A percentile compares a stretch with the other conserved stretches of the same genome.
phyloP scores from a whole-genome alignment of 805 yeast genomes.

The Barnettozyma californica region DNA sequence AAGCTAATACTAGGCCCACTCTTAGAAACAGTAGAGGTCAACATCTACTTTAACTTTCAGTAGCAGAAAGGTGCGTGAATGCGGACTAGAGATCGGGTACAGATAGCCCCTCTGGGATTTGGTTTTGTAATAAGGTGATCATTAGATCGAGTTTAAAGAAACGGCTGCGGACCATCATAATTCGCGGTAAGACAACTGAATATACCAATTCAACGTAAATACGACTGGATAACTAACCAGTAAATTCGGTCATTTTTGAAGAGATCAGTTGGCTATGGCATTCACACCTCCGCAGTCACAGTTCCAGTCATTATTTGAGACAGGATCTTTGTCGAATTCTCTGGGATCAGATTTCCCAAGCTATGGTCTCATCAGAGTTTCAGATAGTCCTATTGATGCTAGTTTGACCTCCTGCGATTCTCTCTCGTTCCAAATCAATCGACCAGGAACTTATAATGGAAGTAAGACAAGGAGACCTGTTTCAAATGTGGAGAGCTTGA shows the following conservation, averaged over 20 bases:
- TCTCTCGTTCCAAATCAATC: neutral
- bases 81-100: too few species aligned
- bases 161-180: too few species aligned
- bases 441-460: neutral
- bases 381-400: slow-evolving; percentile 12
- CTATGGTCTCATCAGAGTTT: slow-evolving; percentile 20
- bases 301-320: neutral
- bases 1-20: too few species aligned
- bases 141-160: too few species aligned
- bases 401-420: neutral
- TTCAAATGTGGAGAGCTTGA: neutral
- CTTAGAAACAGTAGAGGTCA: too few species aligned
- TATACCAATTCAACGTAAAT: too few species aligned
- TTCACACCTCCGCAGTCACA: neutral
- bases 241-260: neutral
- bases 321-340: slow-evolving; percentile 6
- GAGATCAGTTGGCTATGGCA: neutral
- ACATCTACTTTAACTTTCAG: too few species aligned
- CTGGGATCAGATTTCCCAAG: slow-evolving; percentile 16
- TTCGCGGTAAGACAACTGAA: too few species aligned
- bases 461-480: neutral
- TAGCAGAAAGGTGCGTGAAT: too few species aligned
- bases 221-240: too few species aligned
- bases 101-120: too few species aligned
- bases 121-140: too few species aligned